A percentile compares a stretch with the other conserved stretches of the same genome.
Conservation (phyloP, 106 monocot species). For the Cymbidium sinense region DNA sequence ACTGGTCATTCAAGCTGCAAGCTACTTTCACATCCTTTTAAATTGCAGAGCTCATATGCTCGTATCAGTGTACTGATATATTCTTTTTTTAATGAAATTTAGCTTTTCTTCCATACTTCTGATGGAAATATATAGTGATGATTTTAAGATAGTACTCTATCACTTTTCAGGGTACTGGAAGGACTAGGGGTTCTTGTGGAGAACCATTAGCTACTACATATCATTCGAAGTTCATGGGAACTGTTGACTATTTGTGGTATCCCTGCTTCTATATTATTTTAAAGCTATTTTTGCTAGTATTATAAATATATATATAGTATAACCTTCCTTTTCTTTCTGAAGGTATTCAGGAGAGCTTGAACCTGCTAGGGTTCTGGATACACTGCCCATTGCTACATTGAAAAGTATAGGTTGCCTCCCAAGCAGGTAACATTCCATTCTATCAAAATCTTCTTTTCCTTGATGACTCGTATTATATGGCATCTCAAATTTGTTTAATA, state of each 20-base stretch:
- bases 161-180: constrained; percentile 30
- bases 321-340: constrained; percentile 11
- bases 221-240: constrained; percentile 56
- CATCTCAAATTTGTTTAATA: neutral
- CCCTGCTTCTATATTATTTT: neutral
- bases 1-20: constrained; percentile 28
- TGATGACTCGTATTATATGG: neutral
- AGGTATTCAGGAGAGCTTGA: constrained; percentile 52
- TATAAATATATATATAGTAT: neutral
- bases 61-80: constrained; percentile 24
- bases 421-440: constrained; percentile 25
- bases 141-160: neutral
- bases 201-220: constrained; percentile 57
- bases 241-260: constrained; percentile 60
- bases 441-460: neutral
- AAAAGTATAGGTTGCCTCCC: constrained; percentile 41
- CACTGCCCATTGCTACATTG: constrained; percentile 36
- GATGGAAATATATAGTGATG: neutral
- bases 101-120: neutral
- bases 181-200: constrained; percentile 30
- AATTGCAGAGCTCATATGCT: constrained; percentile 46
- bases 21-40: constrained; percentile 36
- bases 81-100: neutral
- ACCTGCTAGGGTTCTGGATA: constrained; percentile 44
- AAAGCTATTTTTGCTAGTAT: neutral